Conservation (phyloP, 2,329 filamentous ascomycete species). For the Aureobasidium sp. region DNA sequence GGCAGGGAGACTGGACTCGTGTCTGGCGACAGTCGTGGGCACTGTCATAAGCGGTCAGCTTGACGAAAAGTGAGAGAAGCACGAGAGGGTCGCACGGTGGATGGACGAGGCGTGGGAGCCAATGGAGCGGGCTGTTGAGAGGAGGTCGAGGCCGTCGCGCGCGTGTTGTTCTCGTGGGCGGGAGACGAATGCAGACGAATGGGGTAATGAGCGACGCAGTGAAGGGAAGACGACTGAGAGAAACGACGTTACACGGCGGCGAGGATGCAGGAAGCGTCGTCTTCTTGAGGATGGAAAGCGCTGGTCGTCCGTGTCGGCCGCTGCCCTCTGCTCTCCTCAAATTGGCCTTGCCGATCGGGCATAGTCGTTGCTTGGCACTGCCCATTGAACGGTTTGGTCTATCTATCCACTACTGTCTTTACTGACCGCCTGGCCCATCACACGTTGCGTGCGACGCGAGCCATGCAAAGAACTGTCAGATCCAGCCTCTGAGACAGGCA, state of each 20-base stretch:
- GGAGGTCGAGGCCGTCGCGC: slow-evolving; percentile 3
- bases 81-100: slow-evolving; percentile 3
- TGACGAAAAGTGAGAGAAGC: slow-evolving; percentile 11
- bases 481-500: background rate
- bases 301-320: background rate
- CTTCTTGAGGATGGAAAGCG: background rate
- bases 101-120: slow-evolving; percentile 9
- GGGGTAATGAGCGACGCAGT: slow-evolving; percentile 15
- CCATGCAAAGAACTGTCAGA: background rate
- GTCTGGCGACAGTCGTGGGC: slow-evolving; percentile 3
- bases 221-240: slow-evolving; percentile 11
- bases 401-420: slow-evolving; percentile 8
- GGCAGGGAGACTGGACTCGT: background rate
- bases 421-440: background rate
- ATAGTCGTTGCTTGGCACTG: background rate
- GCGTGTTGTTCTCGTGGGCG: slow-evolving; percentile 13
- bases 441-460: background rate
- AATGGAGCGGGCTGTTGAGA: slow-evolving; percentile 15
- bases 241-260: slow-evolving; percentile 14
- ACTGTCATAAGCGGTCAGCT: slow-evolving; percentile 15
- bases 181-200: slow-evolving; percentile 9
- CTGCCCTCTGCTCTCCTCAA: slow-evolving; percentile 2
- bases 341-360: background rate
- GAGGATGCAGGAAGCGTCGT: slow-evolving; percentile 12
- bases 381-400: background rate